Conservation (phyloP, 2,329 filamentous ascomycete genomes). For the Talaromyces amestolkiae region DNA sequence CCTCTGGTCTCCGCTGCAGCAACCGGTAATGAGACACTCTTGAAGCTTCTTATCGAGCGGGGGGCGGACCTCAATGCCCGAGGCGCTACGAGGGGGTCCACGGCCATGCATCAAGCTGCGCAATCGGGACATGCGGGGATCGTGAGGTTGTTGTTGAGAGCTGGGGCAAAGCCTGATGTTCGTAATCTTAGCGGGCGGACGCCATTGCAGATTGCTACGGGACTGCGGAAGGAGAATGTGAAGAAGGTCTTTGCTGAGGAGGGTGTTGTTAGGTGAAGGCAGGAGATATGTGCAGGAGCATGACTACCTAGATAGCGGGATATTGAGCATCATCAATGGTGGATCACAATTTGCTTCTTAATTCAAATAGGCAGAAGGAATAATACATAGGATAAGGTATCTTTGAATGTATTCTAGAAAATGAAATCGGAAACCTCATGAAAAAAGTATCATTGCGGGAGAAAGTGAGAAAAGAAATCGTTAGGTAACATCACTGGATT, state of each 20-base stretch:
- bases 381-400: constrained; percentile 8
- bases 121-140: neutral
- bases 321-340: neutral
- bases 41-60: neutral
- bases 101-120: constrained; percentile 6
- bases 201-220: constrained; percentile 7
- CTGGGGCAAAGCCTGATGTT: neutral
- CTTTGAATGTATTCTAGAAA: constrained; percentile 4
- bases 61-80: constrained; percentile 3
- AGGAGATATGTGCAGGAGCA: neutral
- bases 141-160: constrained; percentile 4
- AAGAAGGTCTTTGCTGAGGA: constrained; percentile 11
- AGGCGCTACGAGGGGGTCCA: neutral
- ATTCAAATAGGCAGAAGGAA: neutral
- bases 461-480: neutral
- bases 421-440: neutral
- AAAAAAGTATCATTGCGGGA: neutral
- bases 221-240: neutral
- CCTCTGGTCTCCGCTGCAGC: neutral
- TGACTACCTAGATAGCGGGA: neutral
- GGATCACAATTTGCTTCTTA: neutral
- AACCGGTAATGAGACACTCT: neutral
- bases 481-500: neutral
- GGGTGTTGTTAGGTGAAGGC: neutral
- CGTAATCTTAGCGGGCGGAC: neutral